Conservation (phyloP, 768 basidiomycete species). For the Serendipita sp. region DNA sequence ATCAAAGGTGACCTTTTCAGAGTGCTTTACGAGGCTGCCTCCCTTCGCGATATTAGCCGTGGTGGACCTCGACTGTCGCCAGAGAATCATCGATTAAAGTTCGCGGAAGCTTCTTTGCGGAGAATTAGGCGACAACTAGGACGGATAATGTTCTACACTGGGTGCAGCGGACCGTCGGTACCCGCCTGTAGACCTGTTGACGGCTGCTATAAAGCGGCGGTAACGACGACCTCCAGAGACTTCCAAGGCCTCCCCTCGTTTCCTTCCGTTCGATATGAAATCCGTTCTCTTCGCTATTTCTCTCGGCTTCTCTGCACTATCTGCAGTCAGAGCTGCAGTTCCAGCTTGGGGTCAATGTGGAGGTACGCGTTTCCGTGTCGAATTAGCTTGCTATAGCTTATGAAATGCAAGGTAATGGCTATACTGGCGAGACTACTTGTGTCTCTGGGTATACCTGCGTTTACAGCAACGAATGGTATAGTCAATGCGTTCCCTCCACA, state of each 20-base stretch:
- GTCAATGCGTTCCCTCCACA: background rate
- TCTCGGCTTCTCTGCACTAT: background rate
- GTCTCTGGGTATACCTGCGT: conserved; percentile 3
- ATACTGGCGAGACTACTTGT: background rate
- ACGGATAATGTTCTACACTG: too few relatives aligned
- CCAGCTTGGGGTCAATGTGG: background rate
- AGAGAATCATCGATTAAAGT: too few relatives aligned
- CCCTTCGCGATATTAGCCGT: too few relatives aligned
- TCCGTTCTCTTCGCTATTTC: background rate
- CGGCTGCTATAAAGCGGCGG: background rate
- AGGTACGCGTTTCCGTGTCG: background rate
- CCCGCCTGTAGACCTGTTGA: too few relatives aligned
- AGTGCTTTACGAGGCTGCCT: too few relatives aligned
- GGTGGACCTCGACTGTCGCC: too few relatives aligned
- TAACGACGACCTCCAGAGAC: too few relatives aligned
- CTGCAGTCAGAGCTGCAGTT: background rate
- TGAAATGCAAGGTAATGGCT: background rate
- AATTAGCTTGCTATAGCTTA: background rate
- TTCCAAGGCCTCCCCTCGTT: background rate
- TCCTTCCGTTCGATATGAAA: background rate
- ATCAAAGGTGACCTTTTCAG: too few relatives aligned
- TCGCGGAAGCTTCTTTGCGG: too few relatives aligned
- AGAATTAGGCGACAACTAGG: too few relatives aligned
- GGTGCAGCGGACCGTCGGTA: too few relatives aligned
- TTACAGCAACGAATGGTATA: conserved; percentile 2